Conservation (phyloP, 2,329 filamentous ascomycete species). For the Cladophialophora immunda region DNA sequence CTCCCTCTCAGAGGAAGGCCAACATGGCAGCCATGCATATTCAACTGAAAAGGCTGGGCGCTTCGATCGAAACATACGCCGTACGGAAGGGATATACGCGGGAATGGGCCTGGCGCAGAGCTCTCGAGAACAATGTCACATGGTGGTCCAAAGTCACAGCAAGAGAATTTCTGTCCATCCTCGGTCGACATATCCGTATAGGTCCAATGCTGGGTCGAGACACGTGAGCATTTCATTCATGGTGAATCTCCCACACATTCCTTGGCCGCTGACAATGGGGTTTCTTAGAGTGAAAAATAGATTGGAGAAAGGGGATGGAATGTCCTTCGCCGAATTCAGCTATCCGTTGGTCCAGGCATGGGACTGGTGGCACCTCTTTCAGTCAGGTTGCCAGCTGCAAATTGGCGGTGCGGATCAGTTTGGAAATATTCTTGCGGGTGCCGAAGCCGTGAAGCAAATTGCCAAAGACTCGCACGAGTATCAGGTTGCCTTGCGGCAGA, state of each 20-base stretch:
- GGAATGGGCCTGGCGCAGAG: conserved; percentile 71
- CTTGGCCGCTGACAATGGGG: not conserved
- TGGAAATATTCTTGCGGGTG: conserved; percentile 91
- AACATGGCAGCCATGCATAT: conserved; percentile 60
- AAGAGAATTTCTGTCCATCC: conserved; percentile 75
- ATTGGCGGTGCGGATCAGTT: conserved; percentile 96
- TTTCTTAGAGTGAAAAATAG: conserved; percentile 74
- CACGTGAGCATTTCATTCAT: conserved; percentile 68
- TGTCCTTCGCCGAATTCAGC: conserved; percentile 92
- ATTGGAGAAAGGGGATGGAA: conserved; percentile 84
- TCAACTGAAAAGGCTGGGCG: conserved; percentile 71
- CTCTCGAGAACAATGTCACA: conserved; percentile 79
- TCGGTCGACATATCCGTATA: conserved; percentile 78
- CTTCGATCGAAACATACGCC: conserved; percentile 73
- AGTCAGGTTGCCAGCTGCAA: conserved; percentile 77
- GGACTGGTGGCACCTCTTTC: conserved; percentile 94
- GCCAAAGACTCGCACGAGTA: conserved; percentile 64
- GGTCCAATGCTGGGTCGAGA: conserved; percentile 89
- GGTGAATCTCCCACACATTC: not conserved
- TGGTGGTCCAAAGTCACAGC: conserved; percentile 81
- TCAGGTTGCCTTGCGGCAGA: conserved; percentile 34
- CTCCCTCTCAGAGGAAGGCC: conserved; percentile 51
- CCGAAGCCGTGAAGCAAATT: conserved; percentile 82
- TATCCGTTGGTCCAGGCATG: conserved; percentile 95
- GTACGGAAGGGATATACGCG: conserved; percentile 70